Evolutionary conservation across 306 rosid species (phyloP).

Genomic region (Delonix regia): DNA sequence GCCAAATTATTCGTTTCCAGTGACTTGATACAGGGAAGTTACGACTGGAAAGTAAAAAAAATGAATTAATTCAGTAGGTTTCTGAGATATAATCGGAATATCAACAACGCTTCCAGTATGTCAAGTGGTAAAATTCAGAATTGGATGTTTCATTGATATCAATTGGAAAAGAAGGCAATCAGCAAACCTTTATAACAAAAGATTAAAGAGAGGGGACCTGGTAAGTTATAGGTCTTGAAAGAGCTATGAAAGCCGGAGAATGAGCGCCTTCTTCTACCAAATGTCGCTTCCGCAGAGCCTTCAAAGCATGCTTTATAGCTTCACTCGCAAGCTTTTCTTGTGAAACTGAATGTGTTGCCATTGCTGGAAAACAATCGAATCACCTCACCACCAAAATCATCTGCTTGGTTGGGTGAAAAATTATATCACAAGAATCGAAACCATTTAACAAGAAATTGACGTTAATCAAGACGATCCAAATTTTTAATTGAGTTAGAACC

Average conservation of each 20-base stretch:
- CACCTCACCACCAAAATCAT: conserved; percentile 16
- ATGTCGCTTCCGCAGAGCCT: conserved; percentile 65
- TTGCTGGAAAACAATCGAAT: not conserved
- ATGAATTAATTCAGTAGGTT: not conserved
- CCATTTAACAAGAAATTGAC: not conserved
- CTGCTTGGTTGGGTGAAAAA: not conserved
- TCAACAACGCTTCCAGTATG: not conserved
- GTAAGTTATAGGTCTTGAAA: conserved; percentile 53
- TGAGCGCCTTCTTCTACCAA: conserved; percentile 74
- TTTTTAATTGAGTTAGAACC: not conserved
- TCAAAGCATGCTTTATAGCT: conserved; percentile 65
- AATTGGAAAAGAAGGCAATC: not conserved
- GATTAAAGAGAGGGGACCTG: conserved; percentile 46
- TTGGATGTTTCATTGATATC: not conserved
- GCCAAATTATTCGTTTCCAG: not conserved
- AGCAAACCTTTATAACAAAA: not conserved
- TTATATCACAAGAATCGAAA: not conserved
- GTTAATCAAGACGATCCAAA: too few relatives aligned
- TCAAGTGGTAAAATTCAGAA: not conserved
- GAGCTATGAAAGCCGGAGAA: conserved; percentile 60
- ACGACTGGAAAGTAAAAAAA: not conserved
- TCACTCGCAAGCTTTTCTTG: conserved; percentile 44
- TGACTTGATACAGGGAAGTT: not conserved
- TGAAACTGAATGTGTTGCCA: conserved; percentile 31
- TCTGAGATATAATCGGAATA: not conserved